Evolutionary conservation across 768 basidiomycete species (phyloP).

Genomic region (Asterophora lycoperdoides): DNA sequence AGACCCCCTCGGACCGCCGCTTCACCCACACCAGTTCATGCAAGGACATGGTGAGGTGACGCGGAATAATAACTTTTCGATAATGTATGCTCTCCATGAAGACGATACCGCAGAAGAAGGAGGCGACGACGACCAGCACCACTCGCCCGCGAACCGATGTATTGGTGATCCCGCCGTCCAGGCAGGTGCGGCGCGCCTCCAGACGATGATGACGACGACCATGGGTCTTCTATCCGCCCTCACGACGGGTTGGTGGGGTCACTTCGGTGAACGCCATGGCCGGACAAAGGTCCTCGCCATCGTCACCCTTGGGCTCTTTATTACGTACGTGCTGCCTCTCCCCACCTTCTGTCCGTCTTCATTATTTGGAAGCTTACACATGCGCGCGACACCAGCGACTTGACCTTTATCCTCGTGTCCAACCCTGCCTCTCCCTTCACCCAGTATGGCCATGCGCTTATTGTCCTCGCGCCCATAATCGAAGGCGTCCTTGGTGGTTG

Average conservation of each 20-base stretch:
- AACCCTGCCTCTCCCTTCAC: constrained; percentile 58
- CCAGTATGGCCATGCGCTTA: constrained; percentile 67
- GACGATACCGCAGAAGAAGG: constrained; percentile 19
- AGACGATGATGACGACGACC: constrained; percentile 70
- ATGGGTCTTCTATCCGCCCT: constrained; percentile 80
- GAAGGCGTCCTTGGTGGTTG: constrained; percentile 86
- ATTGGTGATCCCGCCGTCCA: constrained; percentile 55
- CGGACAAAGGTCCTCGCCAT: constrained; percentile 74
- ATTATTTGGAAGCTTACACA: neutral
- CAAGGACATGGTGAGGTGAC: neutral
- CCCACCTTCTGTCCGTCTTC: neutral
- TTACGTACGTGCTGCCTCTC: constrained; percentile 28
- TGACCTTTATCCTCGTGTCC: constrained; percentile 80
- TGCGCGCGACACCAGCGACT: constrained; percentile 48
- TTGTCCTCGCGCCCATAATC: constrained; percentile 74
- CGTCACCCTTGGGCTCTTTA: constrained; percentile 55
- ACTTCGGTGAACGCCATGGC: constrained; percentile 74
- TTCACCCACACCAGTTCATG: constrained; percentile 16
- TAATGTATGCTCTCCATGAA: neutral
- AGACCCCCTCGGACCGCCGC: constrained; percentile 30
- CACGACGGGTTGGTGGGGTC: constrained; percentile 89
- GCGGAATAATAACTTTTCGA: neutral
- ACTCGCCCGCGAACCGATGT: constrained; percentile 36
- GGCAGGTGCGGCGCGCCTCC: constrained; percentile 64
- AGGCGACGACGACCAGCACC: constrained; percentile 31